These are phyloP conservation scores for Penicillium maclennaniae DNA, from an alignment of 495 filamentous ascomycete species.

Conservation along the genomic window DNA sequence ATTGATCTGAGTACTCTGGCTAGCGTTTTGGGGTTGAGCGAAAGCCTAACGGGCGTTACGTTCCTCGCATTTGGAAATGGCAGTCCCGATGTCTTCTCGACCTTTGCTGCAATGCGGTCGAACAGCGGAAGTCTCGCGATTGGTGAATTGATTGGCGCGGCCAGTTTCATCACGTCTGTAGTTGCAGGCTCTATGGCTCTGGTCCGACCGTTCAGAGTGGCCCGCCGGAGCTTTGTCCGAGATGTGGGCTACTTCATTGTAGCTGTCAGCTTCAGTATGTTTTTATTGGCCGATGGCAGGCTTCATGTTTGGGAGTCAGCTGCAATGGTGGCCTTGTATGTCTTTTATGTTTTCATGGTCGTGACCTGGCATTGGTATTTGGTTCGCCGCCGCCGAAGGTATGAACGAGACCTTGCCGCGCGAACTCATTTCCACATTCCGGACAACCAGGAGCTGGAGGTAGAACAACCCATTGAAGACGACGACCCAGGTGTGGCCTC, in stretches of 20 bases:
- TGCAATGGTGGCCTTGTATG: slow-evolving; percentile 86
- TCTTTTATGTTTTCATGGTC: slow-evolving; percentile 86
- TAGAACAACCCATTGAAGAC: slow-evolving; percentile 64
- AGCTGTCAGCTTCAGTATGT: slow-evolving; percentile 82
- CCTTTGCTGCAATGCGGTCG: slow-evolving; percentile 95
- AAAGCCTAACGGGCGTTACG: slow-evolving; percentile 94
- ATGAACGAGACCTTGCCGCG: slow-evolving; percentile 63
- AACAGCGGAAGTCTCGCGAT: slow-evolving; percentile 94
- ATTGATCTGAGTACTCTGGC: slow-evolving; percentile 93
- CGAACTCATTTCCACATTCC: slow-evolving; percentile 69
- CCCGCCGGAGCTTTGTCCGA: slow-evolving; percentile 80
- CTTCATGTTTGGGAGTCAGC: slow-evolving; percentile 85
- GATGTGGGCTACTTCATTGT: slow-evolving; percentile 93
- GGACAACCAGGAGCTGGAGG: slow-evolving; percentile 65
- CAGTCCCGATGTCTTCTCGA: slow-evolving; percentile 98
- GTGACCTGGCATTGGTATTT: slow-evolving; percentile 90
- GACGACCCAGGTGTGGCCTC: slow-evolving; percentile 60
- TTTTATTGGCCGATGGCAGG: slow-evolving; percentile 79
- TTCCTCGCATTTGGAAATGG: slow-evolving; percentile 98
- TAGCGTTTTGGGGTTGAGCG: slow-evolving; percentile 82
- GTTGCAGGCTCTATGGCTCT: slow-evolving; percentile 98
- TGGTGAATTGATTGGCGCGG: slow-evolving; percentile 93
- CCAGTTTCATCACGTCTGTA: slow-evolving; percentile 93
- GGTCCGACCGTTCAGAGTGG: slow-evolving; percentile 87
- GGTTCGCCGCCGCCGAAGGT: slow-evolving; percentile 52